Evolutionary conservation across 306 rosid species (phyloP).

Genomic region (Ziziphus jujuba): DNA sequence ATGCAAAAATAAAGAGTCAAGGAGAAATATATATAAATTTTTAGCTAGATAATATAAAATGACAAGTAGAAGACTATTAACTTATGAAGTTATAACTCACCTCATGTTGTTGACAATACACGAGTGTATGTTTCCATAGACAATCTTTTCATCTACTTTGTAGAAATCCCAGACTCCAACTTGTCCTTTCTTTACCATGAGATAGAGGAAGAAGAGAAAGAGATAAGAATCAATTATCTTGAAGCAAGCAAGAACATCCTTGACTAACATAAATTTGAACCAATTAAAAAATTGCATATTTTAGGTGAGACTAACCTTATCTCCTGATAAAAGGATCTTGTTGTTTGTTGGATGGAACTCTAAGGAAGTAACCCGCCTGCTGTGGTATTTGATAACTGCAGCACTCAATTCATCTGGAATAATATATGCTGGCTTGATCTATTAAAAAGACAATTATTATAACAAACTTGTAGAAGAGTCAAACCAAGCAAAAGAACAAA

Average conservation of each 20-base stretch:
- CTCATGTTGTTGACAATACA: constrained; percentile 81
- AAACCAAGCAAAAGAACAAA: not conserved
- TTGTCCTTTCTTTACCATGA: constrained; percentile 79
- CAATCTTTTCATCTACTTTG: constrained; percentile 78
- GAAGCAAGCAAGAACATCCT: constrained; percentile 18
- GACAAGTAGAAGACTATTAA: not conserved
- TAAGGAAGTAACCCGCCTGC: constrained; percentile 81
- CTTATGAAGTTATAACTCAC: constrained; percentile 39
- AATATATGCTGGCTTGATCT: constrained; percentile 79
- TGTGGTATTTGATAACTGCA: constrained; percentile 91
- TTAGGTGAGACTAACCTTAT: constrained; percentile 57
- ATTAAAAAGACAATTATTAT: constrained; percentile 17
- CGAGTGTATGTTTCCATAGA: constrained; percentile 80
- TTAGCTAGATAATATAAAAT: not conserved
- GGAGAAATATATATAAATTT: not conserved
- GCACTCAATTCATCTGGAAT: constrained; percentile 81
- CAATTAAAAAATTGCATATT: not conserved
- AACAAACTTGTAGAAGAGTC: not conserved
- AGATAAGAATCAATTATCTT: constrained; percentile 8
- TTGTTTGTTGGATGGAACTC: constrained; percentile 94
- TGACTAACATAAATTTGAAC: constrained; percentile 5
- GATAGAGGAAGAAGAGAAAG: not conserved
- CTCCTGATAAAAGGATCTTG: constrained; percentile 87
- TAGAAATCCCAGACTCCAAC: constrained; percentile 93
- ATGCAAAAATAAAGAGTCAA: not conserved